A percentile compares a stretch with the other conserved stretches of the same genome.
Conservation (phyloP, 352 stramenopile species). For the Phytophthora kernoviae region DNA sequence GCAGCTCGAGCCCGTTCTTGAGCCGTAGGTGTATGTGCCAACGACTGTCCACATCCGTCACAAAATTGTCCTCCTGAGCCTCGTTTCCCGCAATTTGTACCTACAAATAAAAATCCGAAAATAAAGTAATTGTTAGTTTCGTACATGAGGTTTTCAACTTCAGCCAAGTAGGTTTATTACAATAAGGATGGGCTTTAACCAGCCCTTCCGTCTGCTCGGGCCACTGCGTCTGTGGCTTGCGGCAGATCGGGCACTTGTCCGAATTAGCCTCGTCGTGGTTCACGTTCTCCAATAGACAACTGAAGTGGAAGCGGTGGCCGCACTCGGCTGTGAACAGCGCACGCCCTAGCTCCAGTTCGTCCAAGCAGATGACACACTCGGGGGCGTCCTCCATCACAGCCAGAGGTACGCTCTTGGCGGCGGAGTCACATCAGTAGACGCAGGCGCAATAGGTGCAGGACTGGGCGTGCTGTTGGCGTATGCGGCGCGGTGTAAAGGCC, state of each 20-base stretch:
- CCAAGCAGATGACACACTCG: slow-evolving; percentile 87
- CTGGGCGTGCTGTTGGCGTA: slow-evolving; percentile 39
- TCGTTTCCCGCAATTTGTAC: slow-evolving; percentile 78
- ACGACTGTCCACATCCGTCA: slow-evolving; percentile 72
- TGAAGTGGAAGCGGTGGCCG: slow-evolving; percentile 88
- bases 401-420: slow-evolving; percentile 36
- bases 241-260: slow-evolving; percentile 90
- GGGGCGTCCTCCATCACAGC: slow-evolving; percentile 55
- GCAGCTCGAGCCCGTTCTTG: slow-evolving; percentile 66
- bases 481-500: slow-evolving; percentile 31
- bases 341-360: slow-evolving; percentile 66
- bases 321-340: slow-evolving; percentile 88
- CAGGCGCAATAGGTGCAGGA: slow-evolving; percentile 26
- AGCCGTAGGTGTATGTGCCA: slow-evolving; percentile 76
- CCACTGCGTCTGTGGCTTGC: slow-evolving; percentile 84
- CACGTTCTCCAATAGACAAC: slow-evolving; percentile 86
- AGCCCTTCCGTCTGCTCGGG: slow-evolving; percentile 85
- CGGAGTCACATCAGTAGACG: slow-evolving; percentile 11
- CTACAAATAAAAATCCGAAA: slow-evolving; percentile 24
- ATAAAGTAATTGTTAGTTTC: background rate
- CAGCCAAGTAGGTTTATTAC: slow-evolving; percentile 20
- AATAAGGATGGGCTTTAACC: slow-evolving; percentile 86
- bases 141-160: background rate
- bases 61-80: slow-evolving; percentile 75
- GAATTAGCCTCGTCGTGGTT: slow-evolving; percentile 90